Evolutionary conservation across 2,329 filamentous ascomycete species (phyloP).

Genomic region (Talaromyces marneffei): DNA sequence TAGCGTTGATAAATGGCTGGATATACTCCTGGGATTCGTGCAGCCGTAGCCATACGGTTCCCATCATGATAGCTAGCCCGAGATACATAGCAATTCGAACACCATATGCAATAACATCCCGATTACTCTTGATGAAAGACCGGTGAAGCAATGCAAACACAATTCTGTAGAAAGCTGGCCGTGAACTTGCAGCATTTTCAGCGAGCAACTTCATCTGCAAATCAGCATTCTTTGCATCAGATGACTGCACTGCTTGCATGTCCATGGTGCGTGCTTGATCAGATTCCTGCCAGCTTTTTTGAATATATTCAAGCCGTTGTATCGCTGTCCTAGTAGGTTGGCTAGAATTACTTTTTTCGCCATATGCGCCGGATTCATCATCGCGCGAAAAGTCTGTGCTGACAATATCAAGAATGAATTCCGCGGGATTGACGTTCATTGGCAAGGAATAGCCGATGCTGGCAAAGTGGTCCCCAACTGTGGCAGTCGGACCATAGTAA

Average conservation of each 20-base stretch:
- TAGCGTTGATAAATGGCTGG: constrained; percentile 74
- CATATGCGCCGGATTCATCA: not conserved
- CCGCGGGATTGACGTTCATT: constrained; percentile 68
- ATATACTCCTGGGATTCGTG: constrained; percentile 64
- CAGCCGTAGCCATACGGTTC: constrained; percentile 77
- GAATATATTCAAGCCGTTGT: constrained; percentile 49
- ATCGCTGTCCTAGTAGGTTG: constrained; percentile 31
- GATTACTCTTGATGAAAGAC: constrained; percentile 75
- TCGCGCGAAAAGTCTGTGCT: constrained; percentile 64
- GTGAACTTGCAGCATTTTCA: constrained; percentile 33
- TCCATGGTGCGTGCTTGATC: constrained; percentile 30
- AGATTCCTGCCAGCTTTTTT: constrained; percentile 52
- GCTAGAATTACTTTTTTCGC: not conserved
- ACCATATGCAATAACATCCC: constrained; percentile 77
- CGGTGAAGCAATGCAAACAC: constrained; percentile 66
- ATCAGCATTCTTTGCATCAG: not conserved
- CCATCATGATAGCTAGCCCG: constrained; percentile 56
- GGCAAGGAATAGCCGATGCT: constrained; percentile 59
- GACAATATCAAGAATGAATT: constrained; percentile 71
- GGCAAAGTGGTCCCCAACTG: constrained; percentile 59
- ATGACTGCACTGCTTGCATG: not conserved
- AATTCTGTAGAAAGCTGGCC: constrained; percentile 41
- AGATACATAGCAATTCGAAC: constrained; percentile 80
- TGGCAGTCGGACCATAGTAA: constrained; percentile 62
- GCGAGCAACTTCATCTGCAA: constrained; percentile 11